These are phyloP conservation scores for Phytophthora tubulina DNA, from an alignment of 352 stramenopile genomes.

Conservation along the genomic window DNA sequence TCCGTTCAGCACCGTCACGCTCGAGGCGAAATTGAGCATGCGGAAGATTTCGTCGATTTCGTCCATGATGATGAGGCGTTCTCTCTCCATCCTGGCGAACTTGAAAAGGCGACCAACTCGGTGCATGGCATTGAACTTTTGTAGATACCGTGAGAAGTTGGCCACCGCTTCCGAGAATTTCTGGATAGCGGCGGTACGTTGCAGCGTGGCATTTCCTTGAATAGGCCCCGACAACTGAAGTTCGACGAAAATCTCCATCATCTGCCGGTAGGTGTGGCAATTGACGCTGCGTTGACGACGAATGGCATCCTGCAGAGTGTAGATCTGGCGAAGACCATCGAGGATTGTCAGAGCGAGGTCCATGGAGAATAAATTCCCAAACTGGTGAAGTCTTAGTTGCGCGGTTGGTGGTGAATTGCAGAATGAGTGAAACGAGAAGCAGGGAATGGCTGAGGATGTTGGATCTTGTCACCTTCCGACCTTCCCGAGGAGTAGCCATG, in stretches of 20 bases:
- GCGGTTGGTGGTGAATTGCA: slow-evolving; percentile 11
- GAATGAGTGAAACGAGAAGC: slow-evolving; percentile 15
- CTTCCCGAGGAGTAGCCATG: no score
- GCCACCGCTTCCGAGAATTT: slow-evolving; percentile 14
- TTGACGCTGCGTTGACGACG: slow-evolving; percentile 26
- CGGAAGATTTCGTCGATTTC: slow-evolving; percentile 47
- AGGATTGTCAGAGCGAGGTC: slow-evolving; percentile 8
- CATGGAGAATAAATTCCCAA: not conserved
- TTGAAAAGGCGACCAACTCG: slow-evolving; percentile 28
- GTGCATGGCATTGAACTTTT: slow-evolving; percentile 34
- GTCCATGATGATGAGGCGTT: slow-evolving; percentile 31
- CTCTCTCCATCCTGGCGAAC: slow-evolving; percentile 33
- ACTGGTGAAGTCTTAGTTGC: not conserved
- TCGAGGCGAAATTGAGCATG: slow-evolving; percentile 36
- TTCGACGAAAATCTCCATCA: slow-evolving; percentile 34
- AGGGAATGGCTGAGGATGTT: no score
- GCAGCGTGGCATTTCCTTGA: slow-evolving; percentile 16
- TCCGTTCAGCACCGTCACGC: slow-evolving; percentile 27
- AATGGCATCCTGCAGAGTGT: slow-evolving; percentile 29
- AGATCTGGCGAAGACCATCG: slow-evolving; percentile 21
- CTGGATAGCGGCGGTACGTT: slow-evolving; percentile 11
- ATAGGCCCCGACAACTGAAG: slow-evolving; percentile 19
- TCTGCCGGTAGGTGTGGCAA: slow-evolving; percentile 12
- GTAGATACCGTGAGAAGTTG: slow-evolving; percentile 25
- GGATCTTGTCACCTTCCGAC: no score